Base-by-base conservation (phyloP, 2,329 filamentous ascomycete species). In the Aspergillus piperis region DNA sequence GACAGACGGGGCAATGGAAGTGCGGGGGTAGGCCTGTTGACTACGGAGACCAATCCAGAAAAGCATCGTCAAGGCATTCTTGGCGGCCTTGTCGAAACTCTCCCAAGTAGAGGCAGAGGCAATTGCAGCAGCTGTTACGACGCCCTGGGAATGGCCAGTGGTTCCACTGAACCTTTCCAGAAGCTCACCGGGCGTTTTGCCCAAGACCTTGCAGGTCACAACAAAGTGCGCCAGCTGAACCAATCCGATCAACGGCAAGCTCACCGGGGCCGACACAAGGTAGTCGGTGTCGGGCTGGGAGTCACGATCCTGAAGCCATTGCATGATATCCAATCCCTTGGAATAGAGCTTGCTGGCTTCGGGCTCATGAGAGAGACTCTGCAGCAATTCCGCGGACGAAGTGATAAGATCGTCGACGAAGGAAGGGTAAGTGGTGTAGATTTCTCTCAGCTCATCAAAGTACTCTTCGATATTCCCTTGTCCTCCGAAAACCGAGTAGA, bases 381-480 rank as follows among this genome's bases (percentile, higher is more conserved):
- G 92, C n/a, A 99, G 85, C 57, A 96, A 87, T 72, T 96, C 90
- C 13, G 95, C 93, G 7, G 92, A 89, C 23, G 88, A 85, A 27
- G 85, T 84, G 71, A 99, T 85, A 65, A 98, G 87, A 66, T 96
- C 92, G 68, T 91, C 90, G 5, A 97, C 87, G 68, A 99, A 96
- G 27, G 90, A 90, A 11, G 91, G 89, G 79, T 99, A 99, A 61
- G 93, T 96, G 70, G 84, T 88, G 81, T 94, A 94, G 60, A 98
- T 86, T 76, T 96, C 90, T 59, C 95, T 88, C 64, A 99, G 86
- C 81, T 99, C 95, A 68, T 99, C 94, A 72, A 99, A 99, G 80
- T 99, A 99, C 80, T 99, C 96, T 79, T 99, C 94, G 65, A 99
- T 98, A 78, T 99, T 99, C 70, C 95, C 95, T 77, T 99, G 95